These are phyloP conservation scores for Leccinum angustisporum DNA, from an alignment of 1,284 basidiomycete species.

Conservation along the genomic window DNA sequence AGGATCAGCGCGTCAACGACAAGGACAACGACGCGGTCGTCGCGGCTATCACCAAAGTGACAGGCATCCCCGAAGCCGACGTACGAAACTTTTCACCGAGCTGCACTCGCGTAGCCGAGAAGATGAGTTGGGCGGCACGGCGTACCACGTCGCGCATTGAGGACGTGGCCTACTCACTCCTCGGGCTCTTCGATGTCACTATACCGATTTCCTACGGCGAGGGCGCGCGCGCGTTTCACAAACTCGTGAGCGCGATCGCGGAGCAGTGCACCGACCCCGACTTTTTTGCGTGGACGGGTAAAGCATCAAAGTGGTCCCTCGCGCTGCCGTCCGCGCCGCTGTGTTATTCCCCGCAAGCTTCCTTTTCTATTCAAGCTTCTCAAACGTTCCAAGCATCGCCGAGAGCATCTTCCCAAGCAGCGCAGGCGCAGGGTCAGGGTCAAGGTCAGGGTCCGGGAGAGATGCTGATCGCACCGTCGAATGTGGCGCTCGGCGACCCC, in stretches of 20 bases:
- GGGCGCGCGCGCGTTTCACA: slow-evolving; percentile 26
- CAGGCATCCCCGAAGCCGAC: slow-evolving; percentile 25
- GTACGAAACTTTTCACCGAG: slow-evolving; percentile 23
- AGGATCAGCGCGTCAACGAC: slow-evolving; percentile 21
- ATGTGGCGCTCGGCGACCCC: slow-evolving; percentile 21
- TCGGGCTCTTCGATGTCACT: slow-evolving; percentile 23
- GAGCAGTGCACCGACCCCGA: no score
- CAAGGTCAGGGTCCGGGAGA: no score
- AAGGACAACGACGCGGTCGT: slow-evolving; percentile 26
- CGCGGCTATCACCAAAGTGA: slow-evolving; percentile 17
- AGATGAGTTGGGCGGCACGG: slow-evolving; percentile 27
- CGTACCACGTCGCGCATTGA: slow-evolving; percentile 24
- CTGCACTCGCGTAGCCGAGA: slow-evolving; percentile 24
- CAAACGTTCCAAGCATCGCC: neutral
- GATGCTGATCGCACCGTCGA: slow-evolving; percentile 5
- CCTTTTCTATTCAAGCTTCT: neutral
- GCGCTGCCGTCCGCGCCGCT: slow-evolving; percentile 23
- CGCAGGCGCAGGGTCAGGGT: no score
- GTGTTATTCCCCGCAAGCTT: slow-evolving; percentile 14
- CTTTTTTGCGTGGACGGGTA: no score
- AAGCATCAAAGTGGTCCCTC: no score
- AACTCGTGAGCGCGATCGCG: no score
- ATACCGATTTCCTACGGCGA: slow-evolving; percentile 29
- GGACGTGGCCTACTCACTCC: slow-evolving; percentile 28
- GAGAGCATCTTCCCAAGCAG: no score